Conservation (phyloP, 148 eudicot genomes). For the Vaccinium macrocarpon region DNA sequence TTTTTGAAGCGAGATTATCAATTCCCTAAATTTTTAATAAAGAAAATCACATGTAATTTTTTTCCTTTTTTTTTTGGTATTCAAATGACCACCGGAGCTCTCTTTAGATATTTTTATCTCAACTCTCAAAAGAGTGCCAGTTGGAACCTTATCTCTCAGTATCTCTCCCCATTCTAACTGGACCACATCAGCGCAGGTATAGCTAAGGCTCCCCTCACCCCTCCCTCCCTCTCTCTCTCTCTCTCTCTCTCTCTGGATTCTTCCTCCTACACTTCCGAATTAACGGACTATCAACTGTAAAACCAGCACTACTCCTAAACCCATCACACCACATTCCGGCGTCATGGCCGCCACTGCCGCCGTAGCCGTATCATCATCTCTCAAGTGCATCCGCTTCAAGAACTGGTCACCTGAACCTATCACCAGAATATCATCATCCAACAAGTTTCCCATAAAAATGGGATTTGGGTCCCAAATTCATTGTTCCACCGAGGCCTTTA, state of each 20-base stretch:
- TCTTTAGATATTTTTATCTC: too few relatives aligned
- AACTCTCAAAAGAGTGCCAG: background rate
- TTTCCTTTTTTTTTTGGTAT: too few relatives aligned
- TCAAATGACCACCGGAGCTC: too few relatives aligned
- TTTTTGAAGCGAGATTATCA: too few relatives aligned
- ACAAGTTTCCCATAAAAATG: conserved; percentile 21
- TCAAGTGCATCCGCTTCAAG: conserved; percentile 29
- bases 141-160: conserved; percentile 9
- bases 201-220: conserved; percentile 1
- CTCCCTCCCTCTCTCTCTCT: background rate
- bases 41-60: too few relatives aligned
- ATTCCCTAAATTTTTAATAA: too few relatives aligned
- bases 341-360: conserved; percentile 50
- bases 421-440: conserved; percentile 19
- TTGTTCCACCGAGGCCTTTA: conserved; percentile 22
- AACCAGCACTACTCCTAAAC: background rate
- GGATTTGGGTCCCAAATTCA: conserved; percentile 17
- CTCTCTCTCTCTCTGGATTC: conserved; percentile 1
- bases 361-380: conserved; percentile 43
- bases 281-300: background rate
- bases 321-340: conserved; percentile 11
- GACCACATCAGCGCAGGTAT: conserved; percentile 42
- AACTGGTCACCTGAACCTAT: conserved; percentile 22
- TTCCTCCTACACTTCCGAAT: background rate
- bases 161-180: conserved; percentile 29